These are phyloP conservation scores for Fusarium keratoplasticum DNA, from an alignment of 2,329 filamentous ascomycete genomes.

Conservation along the genomic window DNA sequence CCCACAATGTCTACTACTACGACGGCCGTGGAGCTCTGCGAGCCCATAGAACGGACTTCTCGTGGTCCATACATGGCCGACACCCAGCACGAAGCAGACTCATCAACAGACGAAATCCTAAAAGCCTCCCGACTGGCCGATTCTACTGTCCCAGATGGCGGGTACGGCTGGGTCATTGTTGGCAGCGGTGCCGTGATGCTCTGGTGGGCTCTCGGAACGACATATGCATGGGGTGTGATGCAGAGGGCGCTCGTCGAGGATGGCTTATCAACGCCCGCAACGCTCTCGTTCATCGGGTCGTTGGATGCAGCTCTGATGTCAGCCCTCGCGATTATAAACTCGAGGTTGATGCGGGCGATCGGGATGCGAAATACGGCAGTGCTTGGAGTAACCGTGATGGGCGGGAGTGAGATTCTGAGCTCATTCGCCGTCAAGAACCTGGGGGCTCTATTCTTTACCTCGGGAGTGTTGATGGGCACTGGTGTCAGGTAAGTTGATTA, in stretches of 20 bases:
- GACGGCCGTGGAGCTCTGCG: conserved; percentile 19
- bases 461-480: conserved; percentile 48
- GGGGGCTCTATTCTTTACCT: conserved; percentile 50
- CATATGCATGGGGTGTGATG: conserved; percentile 70
- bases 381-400: conserved; percentile 62
- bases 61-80: background rate
- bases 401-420: conserved; percentile 60
- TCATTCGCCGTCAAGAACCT: conserved; percentile 51
- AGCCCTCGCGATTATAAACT: conserved; percentile 63
- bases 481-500: conserved; percentile 45
- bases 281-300: conserved; percentile 69
- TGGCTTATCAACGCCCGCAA: conserved; percentile 60
- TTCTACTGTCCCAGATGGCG: conserved; percentile 62
- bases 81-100: background rate
- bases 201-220: conserved; percentile 68
- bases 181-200: conserved; percentile 60
- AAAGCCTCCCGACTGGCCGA: conserved; percentile 59
- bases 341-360: conserved; percentile 61
- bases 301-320: conserved; percentile 63
- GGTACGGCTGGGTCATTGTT: conserved; percentile 68
- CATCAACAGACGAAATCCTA: conserved; percentile 44
- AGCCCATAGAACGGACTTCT: conserved; percentile 5
- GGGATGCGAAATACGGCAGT: conserved; percentile 61
- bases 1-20: conserved; percentile 1
- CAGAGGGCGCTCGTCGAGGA: conserved; percentile 66